Evolutionary conservation across 495 filamentous ascomycete genomes (phyloP), one percentile per base, ranked within the genome.

Genomic region (Lepraria neglecta): DNA sequence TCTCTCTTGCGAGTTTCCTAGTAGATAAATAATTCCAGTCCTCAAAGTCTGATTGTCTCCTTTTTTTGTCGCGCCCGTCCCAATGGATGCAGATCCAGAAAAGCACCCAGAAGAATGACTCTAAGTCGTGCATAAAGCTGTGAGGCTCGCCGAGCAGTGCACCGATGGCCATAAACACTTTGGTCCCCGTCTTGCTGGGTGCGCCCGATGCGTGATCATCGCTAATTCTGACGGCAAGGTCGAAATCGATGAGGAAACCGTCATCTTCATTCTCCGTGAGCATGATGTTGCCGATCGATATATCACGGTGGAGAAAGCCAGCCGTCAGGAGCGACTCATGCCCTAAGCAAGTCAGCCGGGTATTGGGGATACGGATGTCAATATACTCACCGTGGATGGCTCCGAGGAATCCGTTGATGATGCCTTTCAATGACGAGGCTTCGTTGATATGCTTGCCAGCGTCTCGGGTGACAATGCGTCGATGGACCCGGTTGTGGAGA

Each of bases 61-160:
- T 56, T 56, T 17, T 55, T 17, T 33, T 40, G 17, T 40, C 14
- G 24, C 4, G 24, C 19, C 19, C 24, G 24, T 31, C 27, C 19
- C 24, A 74, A 56, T 80, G 72, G 31, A 80, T 72, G 63, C 71
- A 78, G 48, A 80, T 75, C 74, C 74, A 78, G 59, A 78, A 80
- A 0, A 82, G 60, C 27, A 83, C 77, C 75, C 75, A 81, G 63
- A 82, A 82, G 67, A 82, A 80, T 27, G 76, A 82, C 69, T 82
- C 77, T 17, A 83, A 72, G 24, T 71, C 68, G 43, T 72, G 68
- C 60, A 70, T 71, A 42, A 67, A 70, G 50, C 63, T 68, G 59
- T 68, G 65, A 58, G 38, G 54, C 56, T 72, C 68, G 15, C 67
- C 64, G 24, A 67, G 56, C 19, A 72, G 63, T 7, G 51, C 58